These are phyloP conservation scores for sweet orange (Citrus sinensis) DNA, from an alignment of 345 rosid species.

Conservation along the genomic window DNA sequence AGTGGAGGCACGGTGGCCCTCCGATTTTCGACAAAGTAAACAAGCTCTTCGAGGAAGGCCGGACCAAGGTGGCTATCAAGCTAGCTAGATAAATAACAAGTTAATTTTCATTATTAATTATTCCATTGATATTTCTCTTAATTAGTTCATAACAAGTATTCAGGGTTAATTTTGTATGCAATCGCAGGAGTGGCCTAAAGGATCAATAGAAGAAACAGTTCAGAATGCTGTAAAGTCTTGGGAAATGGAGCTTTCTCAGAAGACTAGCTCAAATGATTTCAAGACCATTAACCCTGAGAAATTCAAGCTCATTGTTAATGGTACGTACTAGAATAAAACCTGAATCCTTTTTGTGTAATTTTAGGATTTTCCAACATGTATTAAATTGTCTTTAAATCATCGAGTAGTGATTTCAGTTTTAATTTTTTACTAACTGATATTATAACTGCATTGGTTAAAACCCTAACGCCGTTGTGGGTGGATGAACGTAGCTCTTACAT, in stretches of 20 bases:
- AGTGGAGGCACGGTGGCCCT: constrained; percentile 65
- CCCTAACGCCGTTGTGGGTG: too few relatives aligned
- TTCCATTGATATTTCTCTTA: background rate
- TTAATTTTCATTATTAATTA: background rate
- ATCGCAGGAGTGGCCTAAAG: constrained; percentile 68
- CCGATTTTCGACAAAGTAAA: constrained; percentile 51
- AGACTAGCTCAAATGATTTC: constrained; percentile 60
- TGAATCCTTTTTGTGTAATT: background rate
- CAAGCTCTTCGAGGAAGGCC: constrained; percentile 65
- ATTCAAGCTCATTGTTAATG: constrained; percentile 72
- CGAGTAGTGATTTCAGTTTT: too few relatives aligned
- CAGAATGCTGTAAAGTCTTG: constrained; percentile 78
- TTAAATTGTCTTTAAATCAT: too few relatives aligned
- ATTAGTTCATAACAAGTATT: background rate
- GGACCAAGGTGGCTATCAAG: constrained; percentile 40
- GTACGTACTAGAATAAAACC: constrained; percentile 18
- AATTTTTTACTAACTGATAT: too few relatives aligned
- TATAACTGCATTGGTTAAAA: too few relatives aligned
- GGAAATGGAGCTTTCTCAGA: constrained; percentile 88
- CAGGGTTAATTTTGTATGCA: background rate
- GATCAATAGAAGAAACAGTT: constrained; percentile 69
- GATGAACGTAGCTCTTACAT: too few relatives aligned
- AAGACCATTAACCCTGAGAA: constrained; percentile 64
- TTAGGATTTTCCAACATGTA: too few relatives aligned
- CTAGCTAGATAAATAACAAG: too few relatives aligned